Evolutionary conservation across 495 filamentous ascomycete species (phyloP), one percentile per base, ranked within the genome.

Genomic region (Penicillium parvum): DNA sequence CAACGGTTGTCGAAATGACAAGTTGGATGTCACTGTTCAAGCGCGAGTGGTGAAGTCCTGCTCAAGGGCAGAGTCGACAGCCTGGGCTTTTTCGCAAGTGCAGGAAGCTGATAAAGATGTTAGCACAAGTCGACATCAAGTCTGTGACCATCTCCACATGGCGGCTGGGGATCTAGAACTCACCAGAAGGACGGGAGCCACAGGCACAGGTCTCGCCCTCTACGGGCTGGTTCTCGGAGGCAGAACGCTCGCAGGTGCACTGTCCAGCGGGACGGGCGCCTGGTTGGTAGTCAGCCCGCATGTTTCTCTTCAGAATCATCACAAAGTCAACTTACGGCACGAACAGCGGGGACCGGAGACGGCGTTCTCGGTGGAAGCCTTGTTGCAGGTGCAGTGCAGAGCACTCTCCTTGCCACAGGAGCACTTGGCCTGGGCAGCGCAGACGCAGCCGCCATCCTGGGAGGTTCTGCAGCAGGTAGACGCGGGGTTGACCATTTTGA

Each of bases 351-450:
- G 73, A n/a, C 86, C 88, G 3, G 68, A 62, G 19, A 83, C 45
- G 3, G 61, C 57, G 72, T 96, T 96, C 76, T 97, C 91, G 3
- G 74, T 63, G 3, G 74, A 49, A 6, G 89, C 79, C 61, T 85
- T 88, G 61, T 80, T 82, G 72, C 91, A 97, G 41, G 71, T 82
- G 75, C 91, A 97, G 59, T 87, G 74, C 42, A 95, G 78, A 30
- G 91, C 91, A 6, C 78, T 78, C 56, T 90, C 77, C 70, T 90
- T 77, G 52, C 91, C 91, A 59, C 91, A 97, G 11, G 88, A 91
- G 78, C 90, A 96, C 50, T 65, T 75, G 45, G 80, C 80, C 53
- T 84, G 73, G 16, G 74, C 67, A 16, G 81, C 81, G 47, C 81
- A 85, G 60, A 77, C 70, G 53, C 81, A 84, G 42, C 49, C 53